Evolutionary conservation across 495 filamentous ascomycete species (phyloP).

Genomic region (Aspergillus heteromorphus): DNA sequence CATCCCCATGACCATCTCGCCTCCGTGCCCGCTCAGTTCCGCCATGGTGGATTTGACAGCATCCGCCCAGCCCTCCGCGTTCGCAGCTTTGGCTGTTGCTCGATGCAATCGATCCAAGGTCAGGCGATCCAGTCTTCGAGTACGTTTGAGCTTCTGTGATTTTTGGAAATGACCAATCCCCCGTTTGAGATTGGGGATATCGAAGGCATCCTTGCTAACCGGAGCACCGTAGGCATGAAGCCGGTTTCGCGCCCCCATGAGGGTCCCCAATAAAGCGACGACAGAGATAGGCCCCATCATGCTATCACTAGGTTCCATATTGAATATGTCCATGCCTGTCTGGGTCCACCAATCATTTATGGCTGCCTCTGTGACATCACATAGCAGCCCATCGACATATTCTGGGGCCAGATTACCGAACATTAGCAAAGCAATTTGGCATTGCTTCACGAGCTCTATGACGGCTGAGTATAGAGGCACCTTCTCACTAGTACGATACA

Average conservation of each 20-base stretch:
- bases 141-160: conserved; percentile 70
- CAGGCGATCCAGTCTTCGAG: conserved; percentile 71
- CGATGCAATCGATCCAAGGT: conserved; percentile 78
- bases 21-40: conserved; percentile 91
- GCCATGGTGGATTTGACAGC: conserved; percentile 93
- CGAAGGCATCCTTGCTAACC: conserved; percentile 88
- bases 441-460: conserved; percentile 84
- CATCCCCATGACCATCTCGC: conserved; percentile 90
- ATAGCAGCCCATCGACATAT: conserved; percentile 88
- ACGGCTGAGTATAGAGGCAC: conserved; percentile 72
- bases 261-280: conserved; percentile 76
- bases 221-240: conserved; percentile 76
- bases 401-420: conserved; percentile 85
- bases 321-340: conserved; percentile 84
- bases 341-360: conserved; percentile 96
- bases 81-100: conserved; percentile 81
- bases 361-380: conserved; percentile 85
- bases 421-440: conserved; percentile 80
- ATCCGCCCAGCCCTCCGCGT: conserved; percentile 73
- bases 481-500: conserved; percentile 81
- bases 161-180: conserved; percentile 89
- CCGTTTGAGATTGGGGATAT: conserved; percentile 71
- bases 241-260: conserved; percentile 85
- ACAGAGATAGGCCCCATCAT: conserved; percentile 90
- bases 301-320: conserved; percentile 85